Evolutionary conservation across 2,329 filamentous ascomycete genomes (phyloP), one percentile per base, ranked within the genome.

Genomic region (Fusarium illudens): DNA sequence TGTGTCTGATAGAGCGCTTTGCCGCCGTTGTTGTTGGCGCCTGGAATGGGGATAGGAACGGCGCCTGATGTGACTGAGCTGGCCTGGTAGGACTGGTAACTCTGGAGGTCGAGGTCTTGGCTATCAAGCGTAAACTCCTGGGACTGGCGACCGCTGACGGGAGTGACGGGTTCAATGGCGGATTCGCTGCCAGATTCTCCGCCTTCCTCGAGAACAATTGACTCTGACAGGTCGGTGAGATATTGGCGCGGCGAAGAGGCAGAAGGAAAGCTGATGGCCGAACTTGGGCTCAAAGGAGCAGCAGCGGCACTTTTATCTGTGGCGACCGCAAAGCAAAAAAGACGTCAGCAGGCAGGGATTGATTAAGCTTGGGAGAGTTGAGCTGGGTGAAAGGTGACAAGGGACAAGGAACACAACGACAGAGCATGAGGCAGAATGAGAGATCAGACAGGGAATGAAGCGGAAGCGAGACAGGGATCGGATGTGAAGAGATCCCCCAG

Each of bases 181-280:
- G 83, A 84, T 71, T 89, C 87, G 76, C 84, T 88, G 65, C 85
- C 84, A 9, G 86, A 88, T 74, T 89, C 87, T 77, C 86, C 86
- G 75, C 83, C 83, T 78, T 89, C 86, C 67, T 80, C 78, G 53
- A 83, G 81, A 64, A 70, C 67, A 67, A 89, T 88, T 57, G 86
- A 82, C 64, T 79, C 82, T 67, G 81, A 78, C 10, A 86, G 77
- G 54, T 87, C 85, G 68, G 83, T 81, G 54, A 84, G 79, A 67
- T 80, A 82, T 44, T 84, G 82, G 57, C 80, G 82, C 13, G 83
- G 81, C 20, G 83, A 83, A 9, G 80, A 82, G 37, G 80, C 78
- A 36, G 64, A 54, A 32, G 62, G 56, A 64, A 72, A 75, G 62
- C 70, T 78, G 70, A 57, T 72, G 39, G 62, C 37, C 8, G 66